Evolutionary conservation across 495 filamentous ascomycete genomes (phyloP), one percentile per base, ranked within the genome.

Genomic region (Jackrogersella multiformis): DNA sequence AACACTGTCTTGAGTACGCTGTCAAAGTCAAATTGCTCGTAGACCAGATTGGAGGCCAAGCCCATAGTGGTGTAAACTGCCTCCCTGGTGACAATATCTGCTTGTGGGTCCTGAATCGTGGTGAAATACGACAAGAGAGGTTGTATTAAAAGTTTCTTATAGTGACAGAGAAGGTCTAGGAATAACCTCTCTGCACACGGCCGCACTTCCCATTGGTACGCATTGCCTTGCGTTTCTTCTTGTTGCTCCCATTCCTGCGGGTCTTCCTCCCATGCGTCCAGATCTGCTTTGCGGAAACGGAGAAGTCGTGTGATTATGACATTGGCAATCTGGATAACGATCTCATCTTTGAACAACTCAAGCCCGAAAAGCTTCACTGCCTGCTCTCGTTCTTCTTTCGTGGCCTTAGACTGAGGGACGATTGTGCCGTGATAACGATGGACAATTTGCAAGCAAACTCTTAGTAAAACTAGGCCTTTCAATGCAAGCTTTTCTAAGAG

Each of bases 171-270:
- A 0, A 99, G 84, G 67, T 97, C 95, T 69, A 98, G 82, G 74
- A 97, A 96, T 13, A 99, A 82, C 75, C 93, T 96, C 77, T 98
- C 94, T 0, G 93, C 89, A 72, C 95, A 99, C 0, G 92, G 90
- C 6, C 93, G 87, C 39, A 98, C 87, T 23, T 93, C 87, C 78
- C 93, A 96, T 68, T 97, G 92, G 85, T 88, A 96, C 5, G 89
- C 89, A 60, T 92, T 89, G 16, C 91, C 86, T 51, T 88, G 85
- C 39, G 86, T 89, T 56, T 95, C 90, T 78, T 96, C 92, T 70
- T 85, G 85, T 61, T 87, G 86, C 70, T 96, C 93, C 95, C 94
- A 99, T 48, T 94, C 91, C 70, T 97, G 91, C 0, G 94, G 92
- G 41, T 95, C 92, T 67, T 93, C 90, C 75, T 92, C 89, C 95